Conservation (phyloP, 257 asterid genomes). For the Plectranthus barbatus region DNA sequence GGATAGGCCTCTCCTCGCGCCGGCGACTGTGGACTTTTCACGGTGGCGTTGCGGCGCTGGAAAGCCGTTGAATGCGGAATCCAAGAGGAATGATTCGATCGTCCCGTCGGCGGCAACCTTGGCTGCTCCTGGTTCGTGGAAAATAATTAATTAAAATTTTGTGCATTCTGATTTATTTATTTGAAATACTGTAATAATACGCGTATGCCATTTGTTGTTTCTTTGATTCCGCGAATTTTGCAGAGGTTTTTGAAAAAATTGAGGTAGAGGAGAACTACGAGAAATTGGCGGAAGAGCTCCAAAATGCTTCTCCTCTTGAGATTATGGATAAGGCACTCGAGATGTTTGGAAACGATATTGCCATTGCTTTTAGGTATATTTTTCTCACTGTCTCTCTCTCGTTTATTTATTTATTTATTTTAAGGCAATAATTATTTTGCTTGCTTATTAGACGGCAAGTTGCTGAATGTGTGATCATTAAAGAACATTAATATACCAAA, state of each 20-base stretch:
- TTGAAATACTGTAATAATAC: background rate
- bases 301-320: slow-evolving; percentile 64
- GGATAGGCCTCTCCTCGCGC: slow-evolving; percentile 33
- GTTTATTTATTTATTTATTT: background rate
- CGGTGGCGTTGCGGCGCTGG: slow-evolving; percentile 29
- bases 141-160: background rate
- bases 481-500: background rate
- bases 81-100: slow-evolving; percentile 41
- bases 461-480: background rate
- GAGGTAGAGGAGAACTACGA: slow-evolving; percentile 57
- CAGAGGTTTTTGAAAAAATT: slow-evolving; percentile 37
- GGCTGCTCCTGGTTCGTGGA: slow-evolving; percentile 38
- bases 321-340: slow-evolving; percentile 70
- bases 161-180: background rate
- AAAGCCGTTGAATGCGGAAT: slow-evolving; percentile 58
- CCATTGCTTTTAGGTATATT: slow-evolving; percentile 87
- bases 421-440: too few relatives aligned
- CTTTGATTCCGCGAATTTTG: background rate
- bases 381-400: background rate
- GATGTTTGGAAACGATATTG: slow-evolving; percentile 58
- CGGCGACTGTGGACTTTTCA: slow-evolving; percentile 23
- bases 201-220: too few relatives aligned
- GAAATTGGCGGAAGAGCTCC: slow-evolving; percentile 45
- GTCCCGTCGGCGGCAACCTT: slow-evolving; percentile 51
- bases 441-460: background rate